Conservation (phyloP, 2,329 filamentous ascomycete genomes). For the Trichoderma koningiopsis region DNA sequence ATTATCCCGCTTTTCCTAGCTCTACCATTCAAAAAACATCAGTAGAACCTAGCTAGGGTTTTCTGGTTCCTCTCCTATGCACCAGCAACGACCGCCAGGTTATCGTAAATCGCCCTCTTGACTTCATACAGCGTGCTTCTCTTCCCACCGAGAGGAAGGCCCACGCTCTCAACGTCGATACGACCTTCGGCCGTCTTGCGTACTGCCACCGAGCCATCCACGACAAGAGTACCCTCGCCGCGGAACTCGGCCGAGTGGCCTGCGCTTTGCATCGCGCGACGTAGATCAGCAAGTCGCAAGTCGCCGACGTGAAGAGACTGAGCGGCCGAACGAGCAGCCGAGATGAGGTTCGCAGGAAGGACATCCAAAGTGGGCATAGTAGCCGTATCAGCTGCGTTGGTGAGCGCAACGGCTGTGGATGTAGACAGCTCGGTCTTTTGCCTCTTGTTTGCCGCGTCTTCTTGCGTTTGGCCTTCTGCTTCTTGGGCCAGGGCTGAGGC, state of each 20-base stretch:
- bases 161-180: conserved; percentile 84
- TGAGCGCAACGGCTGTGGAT: conserved; percentile 34
- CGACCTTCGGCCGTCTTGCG: conserved; percentile 83
- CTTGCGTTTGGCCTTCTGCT: conserved; percentile 51
- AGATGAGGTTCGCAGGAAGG: conserved; percentile 61
- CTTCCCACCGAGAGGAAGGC: conserved; percentile 43
- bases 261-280: conserved; percentile 77
- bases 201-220: conserved; percentile 86
- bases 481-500: conserved; percentile 40
- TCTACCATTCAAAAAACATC: neutral
- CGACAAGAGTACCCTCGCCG: conserved; percentile 86
- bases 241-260: conserved; percentile 91
- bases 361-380: conserved; percentile 56
- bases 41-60: neutral
- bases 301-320: conserved; percentile 95
- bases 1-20: neutral
- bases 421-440: conserved; percentile 48
- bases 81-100: conserved; percentile 85
- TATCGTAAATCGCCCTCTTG: conserved; percentile 89
- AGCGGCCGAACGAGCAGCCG: conserved; percentile 73
- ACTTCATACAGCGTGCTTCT: conserved; percentile 81
- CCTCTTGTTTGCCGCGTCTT: conserved; percentile 52
- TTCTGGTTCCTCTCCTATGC: conserved; percentile 43
- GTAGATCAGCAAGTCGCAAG: conserved; percentile 81
- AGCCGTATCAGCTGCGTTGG: conserved; percentile 29